Conservation (phyloP, 495 filamentous ascomycete genomes). For the Lasiosphaeria ovina region DNA sequence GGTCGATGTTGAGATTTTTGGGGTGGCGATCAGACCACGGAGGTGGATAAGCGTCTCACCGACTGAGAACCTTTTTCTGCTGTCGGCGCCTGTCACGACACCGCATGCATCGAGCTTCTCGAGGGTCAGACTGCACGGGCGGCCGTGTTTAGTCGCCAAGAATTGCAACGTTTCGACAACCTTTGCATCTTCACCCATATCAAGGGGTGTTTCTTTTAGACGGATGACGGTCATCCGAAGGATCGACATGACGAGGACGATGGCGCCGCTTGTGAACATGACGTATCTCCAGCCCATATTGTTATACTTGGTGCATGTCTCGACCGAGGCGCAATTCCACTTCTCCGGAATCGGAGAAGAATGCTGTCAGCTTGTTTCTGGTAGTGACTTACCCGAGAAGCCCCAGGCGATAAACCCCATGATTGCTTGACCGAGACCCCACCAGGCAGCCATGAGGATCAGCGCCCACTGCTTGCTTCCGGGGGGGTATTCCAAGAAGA, state of each 20-base stretch:
- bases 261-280: slow-evolving; percentile 60
- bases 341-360: slow-evolving; percentile 31
- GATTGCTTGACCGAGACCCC: slow-evolving; percentile 71
- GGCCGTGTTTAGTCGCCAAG: slow-evolving; percentile 62
- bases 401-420: slow-evolving; percentile 77
- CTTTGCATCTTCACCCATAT: slow-evolving; percentile 60
- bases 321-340: slow-evolving; percentile 58
- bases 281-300: slow-evolving; percentile 87
- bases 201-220: slow-evolving; percentile 66
- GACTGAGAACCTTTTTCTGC: slow-evolving; percentile 45
- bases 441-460: slow-evolving; percentile 72
- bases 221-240: slow-evolving; percentile 66
- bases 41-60: slow-evolving; percentile 56
- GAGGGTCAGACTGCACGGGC: slow-evolving; percentile 60
- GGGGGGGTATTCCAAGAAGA: slow-evolving; percentile 79
- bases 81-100: slow-evolving; percentile 37
- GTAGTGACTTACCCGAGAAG: slow-evolving; percentile 54
- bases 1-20: slow-evolving; percentile 58
- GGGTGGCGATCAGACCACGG: slow-evolving; percentile 61
- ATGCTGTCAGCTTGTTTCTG: neutral
- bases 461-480: slow-evolving; percentile 73
- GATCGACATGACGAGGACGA: slow-evolving; percentile 65
- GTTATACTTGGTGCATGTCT: slow-evolving; percentile 56
- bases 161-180: slow-evolving; percentile 58
- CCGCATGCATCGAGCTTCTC: slow-evolving; percentile 58